Conservation (phyloP, 345 rosid genomes). For the Lenwebbia sp. region DNA sequence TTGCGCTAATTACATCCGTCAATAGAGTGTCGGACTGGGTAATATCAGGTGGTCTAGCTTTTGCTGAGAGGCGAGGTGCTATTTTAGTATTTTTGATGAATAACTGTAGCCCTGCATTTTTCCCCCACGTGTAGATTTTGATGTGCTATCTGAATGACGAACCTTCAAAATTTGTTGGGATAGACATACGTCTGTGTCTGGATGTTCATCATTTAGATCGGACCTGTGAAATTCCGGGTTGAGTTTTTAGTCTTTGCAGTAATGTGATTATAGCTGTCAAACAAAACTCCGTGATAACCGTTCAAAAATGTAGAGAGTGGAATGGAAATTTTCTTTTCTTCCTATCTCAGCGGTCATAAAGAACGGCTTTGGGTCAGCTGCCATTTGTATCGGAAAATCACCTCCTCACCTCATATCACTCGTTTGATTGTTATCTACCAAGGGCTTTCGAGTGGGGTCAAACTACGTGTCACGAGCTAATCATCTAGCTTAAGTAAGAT, state of each 20-base stretch:
- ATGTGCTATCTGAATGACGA: neutral
- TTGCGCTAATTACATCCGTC: neutral
- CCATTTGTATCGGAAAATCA: neutral
- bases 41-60: neutral
- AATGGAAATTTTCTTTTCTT: neutral
- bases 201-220: neutral
- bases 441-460: neutral
- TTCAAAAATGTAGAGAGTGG: neutral
- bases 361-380: neutral
- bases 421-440: neutral
- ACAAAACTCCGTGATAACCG: neutral
- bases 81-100: neutral
- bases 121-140: neutral
- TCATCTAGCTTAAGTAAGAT: neutral
- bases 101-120: neutral
- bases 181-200: neutral
- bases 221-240: neutral
- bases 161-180: neutral
- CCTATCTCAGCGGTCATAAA: neutral
- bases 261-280: neutral
- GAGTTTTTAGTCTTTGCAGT: neutral
- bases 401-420: neutral
- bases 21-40: neutral
- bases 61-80: neutral
- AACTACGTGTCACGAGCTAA: neutral